Conservation (phyloP, 2,329 filamentous ascomycete genomes). For the Verticillium nubilum region DNA sequence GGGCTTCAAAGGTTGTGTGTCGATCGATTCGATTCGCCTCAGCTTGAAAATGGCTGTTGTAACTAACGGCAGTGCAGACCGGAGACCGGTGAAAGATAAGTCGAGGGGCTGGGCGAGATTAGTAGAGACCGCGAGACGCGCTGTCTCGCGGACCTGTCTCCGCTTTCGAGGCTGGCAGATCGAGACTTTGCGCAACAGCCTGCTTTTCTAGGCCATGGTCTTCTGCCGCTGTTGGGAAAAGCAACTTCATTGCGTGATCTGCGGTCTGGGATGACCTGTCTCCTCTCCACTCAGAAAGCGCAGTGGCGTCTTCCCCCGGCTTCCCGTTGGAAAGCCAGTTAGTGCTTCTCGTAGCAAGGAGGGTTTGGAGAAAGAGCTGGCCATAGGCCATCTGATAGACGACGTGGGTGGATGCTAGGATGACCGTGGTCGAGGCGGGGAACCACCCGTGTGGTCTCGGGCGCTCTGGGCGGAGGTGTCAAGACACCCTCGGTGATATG, state of each 20-base stretch:
- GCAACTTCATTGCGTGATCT: slow-evolving; percentile 1
- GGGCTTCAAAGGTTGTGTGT: background rate
- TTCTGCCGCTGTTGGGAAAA: background rate
- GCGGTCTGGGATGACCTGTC: background rate
- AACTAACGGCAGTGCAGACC: background rate
- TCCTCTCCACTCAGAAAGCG: background rate
- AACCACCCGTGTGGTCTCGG: slow-evolving; percentile 1
- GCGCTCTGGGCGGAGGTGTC: background rate
- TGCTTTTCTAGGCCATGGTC: background rate
- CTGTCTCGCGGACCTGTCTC: background rate
- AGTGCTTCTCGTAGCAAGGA: background rate
- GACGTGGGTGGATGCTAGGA: background rate
- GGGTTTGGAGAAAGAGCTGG: background rate
- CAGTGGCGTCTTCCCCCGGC: background rate
- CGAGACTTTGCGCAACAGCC: background rate
- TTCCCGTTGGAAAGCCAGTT: background rate
- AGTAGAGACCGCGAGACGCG: background rate
- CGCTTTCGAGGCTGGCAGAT: background rate
- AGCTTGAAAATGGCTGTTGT: background rate
- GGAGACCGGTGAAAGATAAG: background rate
- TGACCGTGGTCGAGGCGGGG: slow-evolving; percentile 2
- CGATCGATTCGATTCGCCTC: background rate
- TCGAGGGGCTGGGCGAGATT: background rate
- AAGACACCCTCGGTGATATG: slow-evolving; percentile 1
- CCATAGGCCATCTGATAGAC: background rate